These are phyloP conservation scores for Camelina sativa DNA, from an alignment of 345 rosid genomes.

Conservation along the genomic window DNA sequence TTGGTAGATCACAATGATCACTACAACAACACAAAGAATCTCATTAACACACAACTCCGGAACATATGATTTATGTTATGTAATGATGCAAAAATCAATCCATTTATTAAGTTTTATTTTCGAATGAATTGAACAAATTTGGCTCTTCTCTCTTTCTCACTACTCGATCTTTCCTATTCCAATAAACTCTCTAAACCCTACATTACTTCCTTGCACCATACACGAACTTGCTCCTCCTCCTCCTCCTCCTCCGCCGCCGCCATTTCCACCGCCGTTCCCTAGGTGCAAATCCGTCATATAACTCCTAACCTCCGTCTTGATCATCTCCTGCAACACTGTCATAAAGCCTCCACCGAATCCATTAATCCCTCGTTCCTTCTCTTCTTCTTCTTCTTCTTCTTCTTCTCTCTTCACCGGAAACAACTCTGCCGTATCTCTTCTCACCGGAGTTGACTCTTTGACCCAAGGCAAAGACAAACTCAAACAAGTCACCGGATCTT, in stretches of 20 bases:
- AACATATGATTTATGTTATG: background rate
- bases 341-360: constrained; percentile 70
- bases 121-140: background rate
- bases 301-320: constrained; percentile 77
- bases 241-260: constrained; percentile 12
- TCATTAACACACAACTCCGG: too few relatives aligned
- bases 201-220: constrained; percentile 55
- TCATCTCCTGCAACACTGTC: constrained; percentile 89
- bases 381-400: constrained; percentile 24
- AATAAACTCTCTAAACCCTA: constrained; percentile 65
- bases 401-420: constrained; percentile 40
- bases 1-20: too few relatives aligned
- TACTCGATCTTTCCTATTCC: constrained; percentile 66
- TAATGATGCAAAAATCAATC: background rate
- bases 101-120: background rate
- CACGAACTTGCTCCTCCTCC: constrained; percentile 48
- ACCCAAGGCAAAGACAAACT: constrained; percentile 67
- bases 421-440: constrained; percentile 17
- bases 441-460: constrained; percentile 37
- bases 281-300: constrained; percentile 65
- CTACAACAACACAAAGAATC: too few relatives aligned
- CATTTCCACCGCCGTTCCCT: constrained; percentile 38
- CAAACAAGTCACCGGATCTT: constrained; percentile 62
- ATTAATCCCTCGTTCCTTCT: constrained; percentile 35
- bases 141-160: background rate